Conservation (phyloP, 2,329 filamentous ascomycete species). For the Colletotrichum coccodes region DNA sequence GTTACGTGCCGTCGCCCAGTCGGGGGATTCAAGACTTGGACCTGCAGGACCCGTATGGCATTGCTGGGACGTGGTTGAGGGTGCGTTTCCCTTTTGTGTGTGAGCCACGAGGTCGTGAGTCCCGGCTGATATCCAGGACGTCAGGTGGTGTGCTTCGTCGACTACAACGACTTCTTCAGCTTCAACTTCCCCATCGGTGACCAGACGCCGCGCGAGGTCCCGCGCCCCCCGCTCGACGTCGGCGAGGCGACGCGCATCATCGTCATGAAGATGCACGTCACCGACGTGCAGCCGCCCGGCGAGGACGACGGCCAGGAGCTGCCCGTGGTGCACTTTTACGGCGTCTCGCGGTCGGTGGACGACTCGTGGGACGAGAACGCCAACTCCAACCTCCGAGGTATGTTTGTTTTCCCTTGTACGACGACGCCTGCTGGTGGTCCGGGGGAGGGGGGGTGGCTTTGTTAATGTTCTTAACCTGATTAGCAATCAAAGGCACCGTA, state of each 20-base stretch:
- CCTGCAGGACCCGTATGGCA: slow-evolving; percentile 73
- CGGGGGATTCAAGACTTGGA: slow-evolving; percentile 56
- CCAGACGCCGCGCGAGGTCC: slow-evolving; percentile 49
- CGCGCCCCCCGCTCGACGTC: slow-evolving; percentile 63
- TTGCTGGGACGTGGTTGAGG: slow-evolving; percentile 78
- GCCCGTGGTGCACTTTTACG: slow-evolving; percentile 76
- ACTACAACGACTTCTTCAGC: slow-evolving; percentile 77
- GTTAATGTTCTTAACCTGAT: slow-evolving; percentile 31
- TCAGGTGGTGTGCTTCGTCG: slow-evolving; percentile 61
- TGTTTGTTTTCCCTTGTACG: slow-evolving; percentile 36
- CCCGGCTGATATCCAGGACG: neutral
- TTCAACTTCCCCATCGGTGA: slow-evolving; percentile 73
- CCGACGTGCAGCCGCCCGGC: slow-evolving; percentile 67
- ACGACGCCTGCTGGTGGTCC: neutral
- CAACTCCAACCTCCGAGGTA: slow-evolving; percentile 73
- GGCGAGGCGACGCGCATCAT: slow-evolving; percentile 78
- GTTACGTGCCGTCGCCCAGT: slow-evolving; percentile 52
- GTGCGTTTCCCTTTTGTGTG: slow-evolving; percentile 55
- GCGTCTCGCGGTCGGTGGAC: slow-evolving; percentile 70
- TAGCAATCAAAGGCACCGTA: slow-evolving; percentile 62
- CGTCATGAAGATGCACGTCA: slow-evolving; percentile 72
- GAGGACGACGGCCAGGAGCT: slow-evolving; percentile 65
- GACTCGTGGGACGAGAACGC: slow-evolving; percentile 75
- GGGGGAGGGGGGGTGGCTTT: slow-evolving; percentile 7
- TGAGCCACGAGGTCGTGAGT: no score